Conservation (phyloP, 768 basidiomycete genomes). For the Tulasnella sp. region DNA sequence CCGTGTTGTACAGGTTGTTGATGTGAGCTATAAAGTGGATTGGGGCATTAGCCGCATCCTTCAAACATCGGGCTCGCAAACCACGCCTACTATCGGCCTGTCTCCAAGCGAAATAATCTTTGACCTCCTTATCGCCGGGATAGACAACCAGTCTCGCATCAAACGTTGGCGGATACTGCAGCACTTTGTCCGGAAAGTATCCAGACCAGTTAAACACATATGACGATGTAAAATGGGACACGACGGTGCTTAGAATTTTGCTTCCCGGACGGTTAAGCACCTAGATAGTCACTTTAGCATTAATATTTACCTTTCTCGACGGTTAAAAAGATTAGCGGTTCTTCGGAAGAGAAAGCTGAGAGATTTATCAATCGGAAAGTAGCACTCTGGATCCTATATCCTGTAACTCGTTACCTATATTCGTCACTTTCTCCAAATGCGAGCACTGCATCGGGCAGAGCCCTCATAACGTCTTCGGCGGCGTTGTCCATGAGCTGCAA, state of each 20-base stretch:
- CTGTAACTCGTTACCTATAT: constrained; percentile 65
- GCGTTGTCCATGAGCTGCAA: constrained; percentile 91
- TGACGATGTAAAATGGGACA: constrained; percentile 86
- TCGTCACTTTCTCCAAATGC: constrained; percentile 98
- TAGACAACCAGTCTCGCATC: constrained; percentile 88
- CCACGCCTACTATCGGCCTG: constrained; percentile 85
- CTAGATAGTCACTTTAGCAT: background rate
- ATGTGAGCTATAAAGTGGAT: constrained; percentile 71
- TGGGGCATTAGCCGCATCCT: background rate
- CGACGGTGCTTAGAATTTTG: constrained; percentile 83
- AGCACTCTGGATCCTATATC: background rate
- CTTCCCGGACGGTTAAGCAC: background rate
- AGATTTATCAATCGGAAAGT: background rate
- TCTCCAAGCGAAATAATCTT: constrained; percentile 95
- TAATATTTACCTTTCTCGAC: constrained; percentile 56
- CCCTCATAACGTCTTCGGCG: constrained; percentile 77
- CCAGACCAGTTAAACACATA: constrained; percentile 85
- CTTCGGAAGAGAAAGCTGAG: constrained; percentile 85
- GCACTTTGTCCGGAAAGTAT: constrained; percentile 72
- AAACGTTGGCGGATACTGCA: constrained; percentile 87
- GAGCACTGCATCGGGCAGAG: constrained; percentile 79
- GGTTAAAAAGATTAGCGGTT: constrained; percentile 76
- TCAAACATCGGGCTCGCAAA: background rate
- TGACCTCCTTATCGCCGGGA: constrained; percentile 68
- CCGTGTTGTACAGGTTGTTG: constrained; percentile 96